A percentile compares a stretch with the other conserved stretches of the same genome.
These are phyloP conservation scores for Hyaloraphidium curvatum DNA, from an alignment of 192 early-diverging fungal genomes.

Conservation along the genomic window DNA sequence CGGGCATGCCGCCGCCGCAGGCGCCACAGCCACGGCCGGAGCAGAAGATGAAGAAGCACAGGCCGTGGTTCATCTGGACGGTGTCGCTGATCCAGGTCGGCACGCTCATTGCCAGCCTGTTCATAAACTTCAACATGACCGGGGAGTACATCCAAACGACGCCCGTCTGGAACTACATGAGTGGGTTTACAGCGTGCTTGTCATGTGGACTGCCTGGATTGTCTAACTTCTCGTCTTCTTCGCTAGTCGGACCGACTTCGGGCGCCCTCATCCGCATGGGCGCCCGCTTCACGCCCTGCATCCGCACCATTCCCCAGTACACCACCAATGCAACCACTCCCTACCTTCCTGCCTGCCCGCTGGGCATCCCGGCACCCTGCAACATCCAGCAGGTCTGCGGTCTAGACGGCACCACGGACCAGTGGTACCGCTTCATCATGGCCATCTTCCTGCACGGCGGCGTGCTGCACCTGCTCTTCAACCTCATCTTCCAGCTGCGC, in stretches of 20 bases:
- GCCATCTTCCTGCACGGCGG: slow-evolving; percentile 76
- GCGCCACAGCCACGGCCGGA: too few species aligned
- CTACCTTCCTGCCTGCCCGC: slow-evolving; percentile 18
- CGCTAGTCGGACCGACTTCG: background rate
- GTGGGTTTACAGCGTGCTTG: slow-evolving; percentile 43
- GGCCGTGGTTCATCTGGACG: slow-evolving; percentile 25
- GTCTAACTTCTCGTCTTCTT: background rate
- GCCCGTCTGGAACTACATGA: slow-evolving; percentile 55
- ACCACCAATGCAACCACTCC: slow-evolving; percentile 3
- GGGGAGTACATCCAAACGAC: slow-evolving; percentile 36
- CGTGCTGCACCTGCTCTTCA: slow-evolving; percentile 53
- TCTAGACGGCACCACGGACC: slow-evolving; percentile 37
- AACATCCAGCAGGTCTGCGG: slow-evolving; percentile 37
- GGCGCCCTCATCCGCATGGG: slow-evolving; percentile 42
- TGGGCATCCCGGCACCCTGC: slow-evolving; percentile 25
- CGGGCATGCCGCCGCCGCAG: too few species aligned
- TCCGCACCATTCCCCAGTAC: slow-evolving; percentile 21
- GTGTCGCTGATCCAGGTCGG: slow-evolving; percentile 20
- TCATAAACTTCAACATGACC: slow-evolving; percentile 34
- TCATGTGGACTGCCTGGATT: background rate
- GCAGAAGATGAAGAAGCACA: slow-evolving; percentile 18
- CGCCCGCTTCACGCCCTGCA: slow-evolving; percentile 64
- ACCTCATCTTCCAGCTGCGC: slow-evolving; percentile 47
- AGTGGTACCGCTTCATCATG: slow-evolving; percentile 59
- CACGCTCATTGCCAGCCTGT: slow-evolving; percentile 26